These are phyloP conservation scores for Heterobasidion parviporum DNA, from an alignment of 1,284 basidiomycete genomes.

Conservation along the genomic window DNA sequence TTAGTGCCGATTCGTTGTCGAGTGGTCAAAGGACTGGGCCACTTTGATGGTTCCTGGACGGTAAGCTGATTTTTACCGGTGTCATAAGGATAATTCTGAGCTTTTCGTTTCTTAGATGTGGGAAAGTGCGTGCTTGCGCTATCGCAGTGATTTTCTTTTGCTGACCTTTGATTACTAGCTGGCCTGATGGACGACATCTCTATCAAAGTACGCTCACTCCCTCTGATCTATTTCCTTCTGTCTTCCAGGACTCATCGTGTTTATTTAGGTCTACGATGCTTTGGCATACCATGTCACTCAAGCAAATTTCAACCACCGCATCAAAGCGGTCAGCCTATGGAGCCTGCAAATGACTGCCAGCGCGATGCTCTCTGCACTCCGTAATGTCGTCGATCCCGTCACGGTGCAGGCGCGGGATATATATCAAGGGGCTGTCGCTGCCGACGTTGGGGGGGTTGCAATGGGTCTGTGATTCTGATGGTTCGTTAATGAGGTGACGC, in stretches of 20 bases:
- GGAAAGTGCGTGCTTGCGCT: slow-evolving; percentile 57
- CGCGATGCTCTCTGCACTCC: slow-evolving; percentile 51
- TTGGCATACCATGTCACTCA: slow-evolving; percentile 89
- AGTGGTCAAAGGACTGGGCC: slow-evolving; percentile 69
- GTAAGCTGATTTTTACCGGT: slow-evolving; percentile 34
- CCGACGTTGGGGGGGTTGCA: background rate
- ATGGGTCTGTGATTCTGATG: background rate
- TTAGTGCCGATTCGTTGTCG: slow-evolving; percentile 87
- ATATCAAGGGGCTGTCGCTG: slow-evolving; percentile 20
- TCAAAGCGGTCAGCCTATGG: slow-evolving; percentile 83
- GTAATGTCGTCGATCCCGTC: slow-evolving; percentile 49
- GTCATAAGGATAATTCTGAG: slow-evolving; percentile 15
- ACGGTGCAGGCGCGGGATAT: slow-evolving; percentile 35
- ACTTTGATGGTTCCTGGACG: slow-evolving; percentile 89
- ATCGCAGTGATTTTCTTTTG: background rate
- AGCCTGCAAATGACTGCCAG: slow-evolving; percentile 68
- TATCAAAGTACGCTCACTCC: slow-evolving; percentile 41
- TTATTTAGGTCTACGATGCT: slow-evolving; percentile 55
- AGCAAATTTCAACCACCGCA: slow-evolving; percentile 77
- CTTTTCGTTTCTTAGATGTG: slow-evolving; percentile 49
- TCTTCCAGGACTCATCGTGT: background rate
- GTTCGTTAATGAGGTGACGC: background rate
- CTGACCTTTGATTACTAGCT: slow-evolving; percentile 33
- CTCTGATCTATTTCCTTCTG: background rate
- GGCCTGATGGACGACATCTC: slow-evolving; percentile 80